A percentile compares a stretch with the other conserved stretches of the same genome.
phyloP scores from a whole-genome alignment of 176 grass and related monocot species.

The Juncus inflexus region DNA sequence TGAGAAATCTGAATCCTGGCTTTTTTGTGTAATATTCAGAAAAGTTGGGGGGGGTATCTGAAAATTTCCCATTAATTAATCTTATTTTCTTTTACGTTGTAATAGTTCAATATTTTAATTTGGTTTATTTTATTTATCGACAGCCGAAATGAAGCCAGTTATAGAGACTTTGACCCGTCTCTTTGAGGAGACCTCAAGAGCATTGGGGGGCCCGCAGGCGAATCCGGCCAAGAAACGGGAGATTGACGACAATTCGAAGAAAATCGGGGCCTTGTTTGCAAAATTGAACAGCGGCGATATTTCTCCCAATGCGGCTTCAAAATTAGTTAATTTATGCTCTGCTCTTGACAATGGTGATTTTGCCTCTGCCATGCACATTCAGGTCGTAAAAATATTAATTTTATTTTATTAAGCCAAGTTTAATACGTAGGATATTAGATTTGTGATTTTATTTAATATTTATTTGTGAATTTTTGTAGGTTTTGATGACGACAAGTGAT shows the following conservation, averaged over 20 bases:
- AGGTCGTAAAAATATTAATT: constrained; percentile 42
- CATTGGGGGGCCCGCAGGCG: constrained; percentile 58
- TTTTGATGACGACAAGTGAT: constrained; percentile 77
- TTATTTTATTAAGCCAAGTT: background rate
- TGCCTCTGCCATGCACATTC: constrained; percentile 66
- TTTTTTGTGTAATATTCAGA: too few relatives aligned
- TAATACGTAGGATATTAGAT: background rate
- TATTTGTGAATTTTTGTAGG: constrained; percentile 37
- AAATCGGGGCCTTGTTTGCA: constrained; percentile 79
- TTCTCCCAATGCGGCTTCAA: constrained; percentile 83
- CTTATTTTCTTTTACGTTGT: background rate
- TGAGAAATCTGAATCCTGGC: too few relatives aligned
- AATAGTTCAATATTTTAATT: background rate
- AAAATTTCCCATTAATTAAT: too few relatives aligned
- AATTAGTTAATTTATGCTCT: constrained; percentile 76
- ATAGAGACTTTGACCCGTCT: constrained; percentile 72
- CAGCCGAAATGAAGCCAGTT: constrained; percentile 82
- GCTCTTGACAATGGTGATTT: constrained; percentile 75
- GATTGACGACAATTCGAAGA: constrained; percentile 95
- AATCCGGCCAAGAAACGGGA: constrained; percentile 75
- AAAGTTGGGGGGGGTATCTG: too few relatives aligned
- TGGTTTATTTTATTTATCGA: constrained; percentile 29
- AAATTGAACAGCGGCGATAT: constrained; percentile 90
- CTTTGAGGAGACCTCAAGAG: constrained; percentile 84
- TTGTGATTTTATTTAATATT: background rate